phyloP scores from a whole-genome alignment of 2,329 filamentous ascomycete species.

The Cercospora sojina region DNA sequence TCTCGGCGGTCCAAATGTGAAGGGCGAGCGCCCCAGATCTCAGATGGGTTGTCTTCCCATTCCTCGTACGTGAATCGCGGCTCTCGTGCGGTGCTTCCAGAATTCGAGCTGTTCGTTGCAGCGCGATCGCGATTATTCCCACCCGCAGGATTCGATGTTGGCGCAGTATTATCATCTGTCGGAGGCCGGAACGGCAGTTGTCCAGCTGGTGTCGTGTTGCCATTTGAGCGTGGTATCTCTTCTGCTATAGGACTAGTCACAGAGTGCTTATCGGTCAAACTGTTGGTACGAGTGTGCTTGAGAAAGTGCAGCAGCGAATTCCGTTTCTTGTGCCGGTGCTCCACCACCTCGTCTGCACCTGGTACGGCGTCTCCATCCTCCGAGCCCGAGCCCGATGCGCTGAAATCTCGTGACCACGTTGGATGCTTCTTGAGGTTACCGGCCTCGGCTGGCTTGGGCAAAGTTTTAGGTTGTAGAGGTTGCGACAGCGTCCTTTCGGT shows the following conservation, averaged over 20 bases:
- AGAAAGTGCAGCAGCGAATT: slow-evolving; percentile 34
- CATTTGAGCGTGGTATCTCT: slow-evolving; percentile 12
- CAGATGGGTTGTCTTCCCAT: slow-evolving; percentile 33
- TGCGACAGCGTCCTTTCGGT: slow-evolving; percentile 11
- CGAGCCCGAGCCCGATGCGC: slow-evolving; percentile 27
- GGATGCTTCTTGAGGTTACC: slow-evolving; percentile 13
- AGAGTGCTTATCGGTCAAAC: slow-evolving; percentile 21
- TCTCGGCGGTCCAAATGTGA: slow-evolving; percentile 22
- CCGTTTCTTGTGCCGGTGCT: slow-evolving; percentile 26
- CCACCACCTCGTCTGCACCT: slow-evolving; percentile 29
- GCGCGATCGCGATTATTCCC: background rate
- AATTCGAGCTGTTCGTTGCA: background rate
- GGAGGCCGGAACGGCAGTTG: slow-evolving; percentile 20
- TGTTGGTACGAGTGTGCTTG: slow-evolving; percentile 28
- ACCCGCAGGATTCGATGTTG: background rate
- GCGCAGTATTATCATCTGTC: slow-evolving; percentile 1
- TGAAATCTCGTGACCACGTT: slow-evolving; percentile 28
- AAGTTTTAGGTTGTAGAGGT: background rate
- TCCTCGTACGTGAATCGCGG: slow-evolving; percentile 27
- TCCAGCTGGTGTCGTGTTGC: slow-evolving; percentile 4
- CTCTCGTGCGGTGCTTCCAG: slow-evolving; percentile 9
- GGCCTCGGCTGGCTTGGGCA: slow-evolving; percentile 1
- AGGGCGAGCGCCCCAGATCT: slow-evolving; percentile 31
- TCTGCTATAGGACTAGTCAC: slow-evolving; percentile 15
- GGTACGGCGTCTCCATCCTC: slow-evolving; percentile 30